Conservation (phyloP, 257 asterid genomes). For the Petunia secreta region DNA sequence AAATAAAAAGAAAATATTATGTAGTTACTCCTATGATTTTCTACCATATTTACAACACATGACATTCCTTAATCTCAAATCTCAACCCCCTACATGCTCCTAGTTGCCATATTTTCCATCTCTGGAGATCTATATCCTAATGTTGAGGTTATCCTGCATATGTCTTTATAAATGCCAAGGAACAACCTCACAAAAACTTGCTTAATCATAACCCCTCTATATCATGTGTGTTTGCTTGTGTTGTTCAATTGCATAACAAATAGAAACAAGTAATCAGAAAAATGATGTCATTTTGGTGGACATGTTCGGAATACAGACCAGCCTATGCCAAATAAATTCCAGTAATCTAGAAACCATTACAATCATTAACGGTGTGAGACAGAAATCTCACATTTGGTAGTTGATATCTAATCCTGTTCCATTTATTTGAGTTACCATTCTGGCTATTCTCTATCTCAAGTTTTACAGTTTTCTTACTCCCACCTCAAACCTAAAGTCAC, state of each 20-base stretch:
- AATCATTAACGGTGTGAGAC: neutral
- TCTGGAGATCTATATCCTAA: neutral
- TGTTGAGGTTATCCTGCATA: neutral
- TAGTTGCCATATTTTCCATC: neutral
- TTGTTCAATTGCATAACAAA: constrained; percentile 4
- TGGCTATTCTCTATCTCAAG: neutral
- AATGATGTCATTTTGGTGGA: no score
- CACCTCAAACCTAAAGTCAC: neutral
- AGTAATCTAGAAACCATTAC: no score
- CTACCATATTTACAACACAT: no score
- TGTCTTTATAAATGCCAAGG: neutral
- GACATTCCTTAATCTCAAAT: neutral
- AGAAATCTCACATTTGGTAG: neutral
- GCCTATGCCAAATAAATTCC: no score
- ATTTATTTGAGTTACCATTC: no score
- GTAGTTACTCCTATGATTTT: no score
- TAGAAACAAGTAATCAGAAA: neutral
- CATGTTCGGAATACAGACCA: no score
- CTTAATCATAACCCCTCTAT: constrained; percentile 10
- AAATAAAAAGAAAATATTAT: no score
- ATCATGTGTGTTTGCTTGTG: neutral
- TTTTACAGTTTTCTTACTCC: neutral
- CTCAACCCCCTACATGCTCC: neutral
- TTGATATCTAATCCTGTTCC: neutral
- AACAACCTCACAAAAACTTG: neutral